Base-by-base conservation (phyloP, 805 yeast species). In the Lachancea sp. region DNA sequence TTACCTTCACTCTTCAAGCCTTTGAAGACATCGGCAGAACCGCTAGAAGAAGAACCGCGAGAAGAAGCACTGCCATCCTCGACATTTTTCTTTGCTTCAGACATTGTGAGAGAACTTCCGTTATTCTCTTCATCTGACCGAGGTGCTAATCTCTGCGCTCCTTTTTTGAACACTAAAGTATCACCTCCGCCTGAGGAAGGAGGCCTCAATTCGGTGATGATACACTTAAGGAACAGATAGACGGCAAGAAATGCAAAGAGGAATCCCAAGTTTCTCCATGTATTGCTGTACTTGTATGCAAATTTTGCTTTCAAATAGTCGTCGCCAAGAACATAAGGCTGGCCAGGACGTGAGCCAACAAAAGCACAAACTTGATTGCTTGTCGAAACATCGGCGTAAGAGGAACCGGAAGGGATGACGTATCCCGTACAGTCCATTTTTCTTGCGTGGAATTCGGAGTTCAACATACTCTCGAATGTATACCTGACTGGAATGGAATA, bases 221-320 rank as follows among this genome's bases (percentile, higher is more conserved):
- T 8, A 32, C 51, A 46, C 25, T 55, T 55, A 13, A 50, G 8
- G 4, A 37, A 41, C 17, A 53, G 17, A 28, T 53, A 55, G 19
- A 55, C 53, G 16, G 47, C 35, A 29, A 53, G 29, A 35, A 55
- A 80, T 2, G 73, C 85, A 54, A 78, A 56, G 44, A 74, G 43
- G 45, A 81, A 75, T 54, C 88, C 95, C 43, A 81, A 70, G 58
- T 86, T 83, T 67, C 95, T 77, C 95, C 95, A 86, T 36, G 74
- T 70, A 60, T 86, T 85, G 16, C 60, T 47, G 52, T 70, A 76
- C 16, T 55, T 55, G 65, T 80, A 86, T 29, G 60, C 55, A 60
- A 60, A 85, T 7, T 77, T 57, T 3, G 51, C 51, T 4, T 46
- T 45, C 41, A 85, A 48, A 53, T 81, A 85, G 25, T 58, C 61